These are phyloP conservation scores for Kwoniella sp. DNA, from an alignment of 768 basidiomycete genomes.

Conservation along the genomic window DNA sequence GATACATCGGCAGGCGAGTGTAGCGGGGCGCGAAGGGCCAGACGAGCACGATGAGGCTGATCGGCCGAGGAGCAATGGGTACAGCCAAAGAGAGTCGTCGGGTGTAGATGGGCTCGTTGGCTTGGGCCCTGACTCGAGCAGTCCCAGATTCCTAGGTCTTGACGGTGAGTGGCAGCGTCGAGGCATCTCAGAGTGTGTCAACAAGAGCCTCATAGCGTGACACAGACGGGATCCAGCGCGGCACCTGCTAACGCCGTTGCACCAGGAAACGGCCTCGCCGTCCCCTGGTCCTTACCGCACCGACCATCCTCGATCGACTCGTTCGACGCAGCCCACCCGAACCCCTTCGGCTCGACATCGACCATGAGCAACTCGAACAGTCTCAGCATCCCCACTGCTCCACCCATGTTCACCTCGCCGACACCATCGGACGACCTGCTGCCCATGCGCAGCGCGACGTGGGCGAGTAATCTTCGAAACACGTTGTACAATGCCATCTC, in stretches of 20 bases:
- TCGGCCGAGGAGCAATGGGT: not conserved
- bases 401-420: conserved; percentile 7
- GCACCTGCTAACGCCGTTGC: not conserved
- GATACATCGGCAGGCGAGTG: too few species aligned
- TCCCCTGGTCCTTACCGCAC: conserved; percentile 14
- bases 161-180: conserved; percentile 38
- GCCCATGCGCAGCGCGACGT: conserved; percentile 28
- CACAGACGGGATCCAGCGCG: too few species aligned
- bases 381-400: not conserved
- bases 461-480: conserved; percentile 36
- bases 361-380: not conserved
- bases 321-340: conserved; percentile 3
- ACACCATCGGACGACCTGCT: conserved; percentile 1
- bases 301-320: conserved; percentile 15
- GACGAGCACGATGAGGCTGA: conserved; percentile 13
- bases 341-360: conserved; percentile 10
- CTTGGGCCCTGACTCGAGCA: conserved; percentile 6
- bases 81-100: conserved; percentile 1
- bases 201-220: too few species aligned
- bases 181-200: too few species aligned
- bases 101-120: conserved; percentile 14
- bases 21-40: too few species aligned
- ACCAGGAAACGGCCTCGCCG: conserved; percentile 8
- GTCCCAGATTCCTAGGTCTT: conserved; percentile 29
- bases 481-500: conserved; percentile 37